Base-by-base conservation (phyloP, 371 early-diverging fungal species). In the Basidiobolus meristosporus region DNA sequence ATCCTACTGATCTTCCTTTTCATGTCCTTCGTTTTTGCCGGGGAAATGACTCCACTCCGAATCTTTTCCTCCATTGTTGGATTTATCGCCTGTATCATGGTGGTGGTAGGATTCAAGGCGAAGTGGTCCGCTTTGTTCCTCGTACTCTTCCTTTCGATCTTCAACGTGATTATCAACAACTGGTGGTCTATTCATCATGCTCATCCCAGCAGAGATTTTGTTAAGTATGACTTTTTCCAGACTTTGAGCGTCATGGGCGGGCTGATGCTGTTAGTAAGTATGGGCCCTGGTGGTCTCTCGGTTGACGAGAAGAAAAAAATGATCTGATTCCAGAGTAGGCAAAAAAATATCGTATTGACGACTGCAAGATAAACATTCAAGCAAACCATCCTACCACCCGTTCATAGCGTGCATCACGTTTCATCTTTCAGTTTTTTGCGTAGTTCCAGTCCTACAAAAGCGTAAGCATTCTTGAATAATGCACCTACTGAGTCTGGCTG, bases 301-400 rank as follows among this genome's bases (percentile, higher is more conserved):
- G 72, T 92, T 51, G 95, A 93, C 61, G 90, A 92, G 62, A 91
- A 92, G 73, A 93, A 93, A 67, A 93, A 93, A n/a, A n/a, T n/a
- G n/a, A n/a, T n/a, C n/a, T n/a, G n/a, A n/a, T n/a, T n/a, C n/a
- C n/a, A n/a, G n/a, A n/a, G n/a, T n/a, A n/a, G n/a, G n/a, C n/a
- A n/a, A n/a, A n/a, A n/a, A n/a, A n/a, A n/a, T n/a, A n/a, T n/a
- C n/a, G n/a, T n/a, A n/a, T n/a, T n/a, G n/a, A n/a, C n/a, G n/a
- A n/a, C n/a, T n/a, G n/a, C n/a, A n/a, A n/a, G n/a, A n/a, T n/a
- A n/a, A n/a, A n/a, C n/a, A n/a, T n/a, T n/a, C n/a, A n/a, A n/a
- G n/a, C n/a, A n/a, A n/a, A n/a, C n/a, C n/a, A n/a, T n/a, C n/a
- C n/a, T n/a, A n/a, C n/a, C n/a, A n/a, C n/a, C n/a, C n/a, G n/a